A percentile compares a stretch with the other conserved stretches of the same genome.
These are phyloP conservation scores for Takakia lepidozioides DNA, from an alignment of 225 moss, liverwort and hornwort genomes.

Conservation along the genomic window DNA sequence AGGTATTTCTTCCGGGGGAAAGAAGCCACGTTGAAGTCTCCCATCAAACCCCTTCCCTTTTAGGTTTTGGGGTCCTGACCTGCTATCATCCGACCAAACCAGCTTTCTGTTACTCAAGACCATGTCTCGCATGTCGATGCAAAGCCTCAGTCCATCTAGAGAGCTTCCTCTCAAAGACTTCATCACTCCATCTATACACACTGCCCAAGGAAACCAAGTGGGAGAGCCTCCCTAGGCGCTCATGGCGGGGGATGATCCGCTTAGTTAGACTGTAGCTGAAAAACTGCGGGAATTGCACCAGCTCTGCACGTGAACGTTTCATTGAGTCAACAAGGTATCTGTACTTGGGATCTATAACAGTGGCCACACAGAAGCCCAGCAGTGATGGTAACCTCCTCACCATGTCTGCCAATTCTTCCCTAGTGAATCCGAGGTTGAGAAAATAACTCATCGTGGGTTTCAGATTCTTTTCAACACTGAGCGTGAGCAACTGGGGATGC, in stretches of 20 bases:
- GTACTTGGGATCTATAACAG: constrained; percentile 48
- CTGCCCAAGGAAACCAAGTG: constrained; percentile 27
- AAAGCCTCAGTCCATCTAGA: constrained; percentile 15
- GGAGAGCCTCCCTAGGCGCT: constrained; percentile 21
- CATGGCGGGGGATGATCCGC: constrained; percentile 33
- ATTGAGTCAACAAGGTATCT: constrained; percentile 40
- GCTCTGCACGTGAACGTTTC: constrained; percentile 32
- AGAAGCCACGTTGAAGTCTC: too few relatives aligned
- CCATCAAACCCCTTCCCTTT: too few relatives aligned
- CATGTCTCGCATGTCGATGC: too few relatives aligned
- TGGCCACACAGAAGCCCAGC: constrained; percentile 34
- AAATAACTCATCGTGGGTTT: constrained; percentile 42
- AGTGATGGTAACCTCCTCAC: constrained; percentile 42
- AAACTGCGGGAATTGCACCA: constrained; percentile 46
- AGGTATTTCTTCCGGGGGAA: too few relatives aligned
- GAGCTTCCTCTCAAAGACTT: constrained; percentile 25
- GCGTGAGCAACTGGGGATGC: constrained; percentile 49
- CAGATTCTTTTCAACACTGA: constrained; percentile 48
- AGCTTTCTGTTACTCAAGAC: too few relatives aligned
- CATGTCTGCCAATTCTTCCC: constrained; percentile 36
- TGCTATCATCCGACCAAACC: too few relatives aligned
- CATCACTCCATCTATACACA: constrained; percentile 43
- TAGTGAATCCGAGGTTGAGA: constrained; percentile 40
- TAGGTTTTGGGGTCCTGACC: too few relatives aligned
- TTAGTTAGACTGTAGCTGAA: constrained; percentile 53